Evolutionary conservation across 2,329 filamentous ascomycete species (phyloP).

Genomic region (Aspergillus jensenii): DNA sequence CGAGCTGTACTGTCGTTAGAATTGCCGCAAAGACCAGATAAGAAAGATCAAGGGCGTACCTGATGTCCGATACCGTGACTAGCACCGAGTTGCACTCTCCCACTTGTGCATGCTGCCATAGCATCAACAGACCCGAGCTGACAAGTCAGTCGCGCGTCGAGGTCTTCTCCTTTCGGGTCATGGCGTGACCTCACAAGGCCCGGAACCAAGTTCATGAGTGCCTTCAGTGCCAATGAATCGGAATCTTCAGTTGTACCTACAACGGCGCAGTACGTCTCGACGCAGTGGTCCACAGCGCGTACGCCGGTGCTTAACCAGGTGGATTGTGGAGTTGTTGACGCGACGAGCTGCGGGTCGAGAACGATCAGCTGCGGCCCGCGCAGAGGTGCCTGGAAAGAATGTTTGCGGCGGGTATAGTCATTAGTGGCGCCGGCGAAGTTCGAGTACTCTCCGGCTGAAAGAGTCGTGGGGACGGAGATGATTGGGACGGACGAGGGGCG

Average conservation of each 20-base stretch:
- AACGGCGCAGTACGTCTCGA: constrained; percentile 54
- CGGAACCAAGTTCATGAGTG: constrained; percentile 44
- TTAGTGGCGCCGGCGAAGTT: constrained; percentile 41
- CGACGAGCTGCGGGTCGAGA: constrained; percentile 54
- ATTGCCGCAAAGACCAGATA: neutral
- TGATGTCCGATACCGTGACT: constrained; percentile 57
- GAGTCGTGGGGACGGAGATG: constrained; percentile 43
- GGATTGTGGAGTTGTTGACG: constrained; percentile 56
- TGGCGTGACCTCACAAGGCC: constrained; percentile 43
- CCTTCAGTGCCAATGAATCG: constrained; percentile 40
- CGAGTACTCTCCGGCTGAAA: constrained; percentile 46
- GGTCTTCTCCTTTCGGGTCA: constrained; percentile 31
- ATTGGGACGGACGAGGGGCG: constrained; percentile 30
- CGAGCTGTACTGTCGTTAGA: constrained; percentile 33
- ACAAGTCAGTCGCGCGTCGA: constrained; percentile 47
- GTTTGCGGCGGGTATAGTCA: constrained; percentile 36
- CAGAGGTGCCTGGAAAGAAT: constrained; percentile 36
- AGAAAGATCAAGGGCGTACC: constrained; percentile 19
- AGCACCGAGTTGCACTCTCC: constrained; percentile 46
- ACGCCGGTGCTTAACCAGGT: constrained; percentile 51
- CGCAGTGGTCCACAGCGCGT: constrained; percentile 58
- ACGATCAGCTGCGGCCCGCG: constrained; percentile 54
- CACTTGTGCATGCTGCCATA: constrained; percentile 48
- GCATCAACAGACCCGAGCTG: constrained; percentile 54
- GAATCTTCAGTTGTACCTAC: constrained; percentile 30